Evolutionary conservation across 495 filamentous ascomycete genomes (phyloP).

Genomic region (Aspergillus steynii): DNA sequence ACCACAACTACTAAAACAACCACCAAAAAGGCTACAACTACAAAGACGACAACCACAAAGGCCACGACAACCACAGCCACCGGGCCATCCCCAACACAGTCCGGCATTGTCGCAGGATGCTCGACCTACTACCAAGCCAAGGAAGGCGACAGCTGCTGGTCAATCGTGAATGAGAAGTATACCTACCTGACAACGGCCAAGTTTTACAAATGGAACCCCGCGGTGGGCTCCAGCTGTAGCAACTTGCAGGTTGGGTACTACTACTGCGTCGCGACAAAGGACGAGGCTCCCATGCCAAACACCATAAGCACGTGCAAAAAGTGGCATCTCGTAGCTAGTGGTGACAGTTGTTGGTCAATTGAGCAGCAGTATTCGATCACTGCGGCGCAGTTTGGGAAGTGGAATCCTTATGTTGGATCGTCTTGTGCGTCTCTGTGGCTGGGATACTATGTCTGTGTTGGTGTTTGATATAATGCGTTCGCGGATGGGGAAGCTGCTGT

Average conservation of each 20-base stretch:
- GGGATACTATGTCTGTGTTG: slow-evolving; percentile 16
- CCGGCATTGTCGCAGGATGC: background rate
- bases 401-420: slow-evolving; percentile 15
- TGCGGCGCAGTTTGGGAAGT: slow-evolving; percentile 8
- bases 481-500: no score
- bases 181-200: background rate
- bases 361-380: slow-evolving; percentile 13
- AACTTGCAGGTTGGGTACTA: slow-evolving; percentile 1
- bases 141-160: background rate
- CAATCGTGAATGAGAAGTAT: background rate
- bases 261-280: background rate
- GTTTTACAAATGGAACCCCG: background rate
- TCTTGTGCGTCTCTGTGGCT: slow-evolving; percentile 9
- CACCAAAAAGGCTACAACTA: background rate
- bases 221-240: background rate
- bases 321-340: slow-evolving; percentile 6
- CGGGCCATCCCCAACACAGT: background rate
- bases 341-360: slow-evolving; percentile 7
- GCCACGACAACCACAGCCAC: background rate
- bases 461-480: background rate
- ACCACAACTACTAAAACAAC: background rate
- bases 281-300: background rate
- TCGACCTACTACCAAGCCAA: slow-evolving; percentile 1
- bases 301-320: slow-evolving; percentile 6
- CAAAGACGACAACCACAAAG: background rate